These are phyloP conservation scores for Thelonectria rubi DNA, from an alignment of 2,329 filamentous ascomycete species.

Conservation along the genomic window DNA sequence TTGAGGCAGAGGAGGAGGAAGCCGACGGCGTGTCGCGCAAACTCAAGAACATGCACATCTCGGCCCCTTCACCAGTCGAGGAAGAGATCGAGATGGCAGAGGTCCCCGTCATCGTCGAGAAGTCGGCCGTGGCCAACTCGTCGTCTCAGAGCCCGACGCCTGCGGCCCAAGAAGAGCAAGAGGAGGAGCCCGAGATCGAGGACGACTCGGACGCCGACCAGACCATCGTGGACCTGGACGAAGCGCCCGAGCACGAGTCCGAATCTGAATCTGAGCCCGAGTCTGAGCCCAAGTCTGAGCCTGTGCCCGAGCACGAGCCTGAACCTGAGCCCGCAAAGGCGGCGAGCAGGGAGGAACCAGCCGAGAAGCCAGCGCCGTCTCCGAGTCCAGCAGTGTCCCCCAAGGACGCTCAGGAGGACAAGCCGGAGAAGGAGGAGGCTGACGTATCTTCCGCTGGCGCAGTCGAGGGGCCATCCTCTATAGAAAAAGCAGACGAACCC, in stretches of 20 bases:
- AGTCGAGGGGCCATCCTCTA: conserved; percentile 10
- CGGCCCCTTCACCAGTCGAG: conserved; percentile 68
- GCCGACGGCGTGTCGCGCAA: conserved; percentile 56
- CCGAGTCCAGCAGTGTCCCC: conserved; percentile 22
- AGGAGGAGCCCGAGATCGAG: conserved; percentile 12
- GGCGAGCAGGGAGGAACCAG: conserved; percentile 17
- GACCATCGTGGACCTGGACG: conserved; percentile 37
- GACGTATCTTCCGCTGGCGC: conserved; percentile 14
- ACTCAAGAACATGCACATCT: conserved; percentile 58
- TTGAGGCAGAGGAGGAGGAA: conserved; percentile 84
- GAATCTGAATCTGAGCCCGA: conserved; percentile 38
- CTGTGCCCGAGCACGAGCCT: conserved; percentile 26
- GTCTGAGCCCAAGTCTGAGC: background rate
- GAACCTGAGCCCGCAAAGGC: conserved; percentile 30
- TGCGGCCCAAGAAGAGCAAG: conserved; percentile 25
- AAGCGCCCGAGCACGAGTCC: conserved; percentile 24
- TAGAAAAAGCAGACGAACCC: conserved; percentile 16
- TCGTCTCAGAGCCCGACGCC: conserved; percentile 12
- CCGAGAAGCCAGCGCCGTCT: conserved; percentile 15
- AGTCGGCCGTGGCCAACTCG: conserved; percentile 41
- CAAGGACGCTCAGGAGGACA: conserved; percentile 34
- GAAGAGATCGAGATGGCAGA: conserved; percentile 52
- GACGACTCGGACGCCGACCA: conserved; percentile 36
- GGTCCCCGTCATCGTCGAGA: conserved; percentile 54
- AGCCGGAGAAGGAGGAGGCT: conserved; percentile 25